phyloP scores from a whole-genome alignment of 1,284 basidiomycete species.

The Singerocomus inundabilis region DNA sequence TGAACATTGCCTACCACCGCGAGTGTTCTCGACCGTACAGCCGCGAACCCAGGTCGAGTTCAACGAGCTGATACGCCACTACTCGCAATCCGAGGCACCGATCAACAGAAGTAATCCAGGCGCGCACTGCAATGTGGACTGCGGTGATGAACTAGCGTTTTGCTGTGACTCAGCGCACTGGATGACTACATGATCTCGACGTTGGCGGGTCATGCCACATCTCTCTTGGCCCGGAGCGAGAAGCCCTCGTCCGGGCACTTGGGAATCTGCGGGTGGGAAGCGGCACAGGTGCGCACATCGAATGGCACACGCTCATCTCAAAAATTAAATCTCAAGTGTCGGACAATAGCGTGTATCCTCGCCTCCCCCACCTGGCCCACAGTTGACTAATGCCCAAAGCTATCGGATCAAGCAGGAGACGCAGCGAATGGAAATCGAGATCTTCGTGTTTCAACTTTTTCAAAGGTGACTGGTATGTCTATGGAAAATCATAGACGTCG shows the following conservation, averaged over 20 bases:
- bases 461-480: background rate
- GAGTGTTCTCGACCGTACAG: background rate
- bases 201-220: no score
- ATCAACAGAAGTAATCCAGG: no score
- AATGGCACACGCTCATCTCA: background rate
- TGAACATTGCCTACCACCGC: no score
- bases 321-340: background rate
- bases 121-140: no score
- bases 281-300: background rate
- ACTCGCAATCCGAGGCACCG: no score
- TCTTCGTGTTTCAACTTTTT: background rate
- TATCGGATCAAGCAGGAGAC: background rate
- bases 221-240: no score
- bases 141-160: no score
- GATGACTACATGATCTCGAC: no score
- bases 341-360: background rate
- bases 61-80: background rate
- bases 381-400: slow-evolving; percentile 3
- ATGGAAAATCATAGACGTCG: background rate
- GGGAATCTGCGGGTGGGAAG: background rate
- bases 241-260: background rate
- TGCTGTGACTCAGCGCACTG: background rate
- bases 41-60: background rate
- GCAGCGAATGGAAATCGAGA: background rate
- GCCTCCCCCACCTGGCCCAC: no score